These are phyloP conservation scores for Ilyonectria sp. DNA, from an alignment of 2,329 filamentous ascomycete species.

Conservation along the genomic window DNA sequence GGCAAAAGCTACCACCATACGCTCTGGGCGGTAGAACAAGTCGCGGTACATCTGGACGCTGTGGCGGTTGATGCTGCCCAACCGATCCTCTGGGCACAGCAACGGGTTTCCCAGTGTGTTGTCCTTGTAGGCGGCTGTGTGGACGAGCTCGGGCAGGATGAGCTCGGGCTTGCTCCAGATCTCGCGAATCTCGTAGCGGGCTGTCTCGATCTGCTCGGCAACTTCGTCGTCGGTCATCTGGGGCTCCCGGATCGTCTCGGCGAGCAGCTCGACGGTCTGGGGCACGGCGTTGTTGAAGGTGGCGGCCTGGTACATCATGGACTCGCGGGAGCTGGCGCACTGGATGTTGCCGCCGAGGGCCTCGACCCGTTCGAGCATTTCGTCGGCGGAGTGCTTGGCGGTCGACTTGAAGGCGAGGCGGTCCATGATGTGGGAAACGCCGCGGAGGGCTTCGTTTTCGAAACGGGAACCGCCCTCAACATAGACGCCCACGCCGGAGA, in stretches of 20 bases:
- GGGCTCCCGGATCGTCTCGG: slow-evolving; percentile 93
- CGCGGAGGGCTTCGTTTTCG: slow-evolving; percentile 87
- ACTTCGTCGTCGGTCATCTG: slow-evolving; percentile 90
- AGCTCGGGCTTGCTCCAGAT: slow-evolving; percentile 98
- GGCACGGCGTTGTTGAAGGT: slow-evolving; percentile 96
- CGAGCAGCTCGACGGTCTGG: slow-evolving; percentile 84
- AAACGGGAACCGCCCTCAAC: slow-evolving; percentile 96
- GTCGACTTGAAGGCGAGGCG: slow-evolving; percentile 95
- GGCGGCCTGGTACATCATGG: slow-evolving; percentile 98
- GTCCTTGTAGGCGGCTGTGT: slow-evolving; percentile 95
- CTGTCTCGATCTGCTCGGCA: slow-evolving; percentile 87
- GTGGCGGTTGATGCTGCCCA: slow-evolving; percentile 80
- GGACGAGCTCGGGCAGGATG: slow-evolving; percentile 93
- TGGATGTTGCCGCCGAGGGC: slow-evolving; percentile 95
- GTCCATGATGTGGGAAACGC: slow-evolving; percentile 97
- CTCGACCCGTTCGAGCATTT: slow-evolving; percentile 91
- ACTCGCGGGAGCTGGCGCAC: slow-evolving; percentile 94
- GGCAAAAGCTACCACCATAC: slow-evolving; percentile 95
- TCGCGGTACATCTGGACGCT: slow-evolving; percentile 85
- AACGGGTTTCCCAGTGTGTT: slow-evolving; percentile 97
- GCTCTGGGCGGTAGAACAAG: slow-evolving; percentile 88
- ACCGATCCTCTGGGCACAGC: slow-evolving; percentile 88
- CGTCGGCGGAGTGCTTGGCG: slow-evolving; percentile 77
- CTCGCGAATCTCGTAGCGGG: slow-evolving; percentile 95
- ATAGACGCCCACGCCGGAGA: slow-evolving; percentile 95